Evolutionary conservation across 257 asterid genomes (phyloP).

Genomic region (Fraxinus anomala): DNA sequence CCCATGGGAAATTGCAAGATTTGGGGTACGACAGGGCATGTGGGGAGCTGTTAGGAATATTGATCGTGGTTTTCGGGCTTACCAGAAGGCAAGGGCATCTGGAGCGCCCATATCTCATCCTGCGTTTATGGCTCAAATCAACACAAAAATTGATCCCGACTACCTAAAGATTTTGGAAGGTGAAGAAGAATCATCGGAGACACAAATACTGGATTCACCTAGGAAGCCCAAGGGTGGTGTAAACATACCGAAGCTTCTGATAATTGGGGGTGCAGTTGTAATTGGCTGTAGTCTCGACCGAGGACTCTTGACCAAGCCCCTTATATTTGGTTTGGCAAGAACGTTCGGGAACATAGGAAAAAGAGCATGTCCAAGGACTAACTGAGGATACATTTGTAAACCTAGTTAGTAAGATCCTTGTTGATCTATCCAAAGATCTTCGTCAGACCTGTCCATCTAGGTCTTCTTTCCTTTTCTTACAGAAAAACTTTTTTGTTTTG

Average conservation of each 20-base stretch:
- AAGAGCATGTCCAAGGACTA: slow-evolving; percentile 35
- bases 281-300: slow-evolving; percentile 70
- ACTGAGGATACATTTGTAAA: slow-evolving; percentile 17
- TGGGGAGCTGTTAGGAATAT: slow-evolving; percentile 75
- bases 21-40: slow-evolving; percentile 88
- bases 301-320: slow-evolving; percentile 74
- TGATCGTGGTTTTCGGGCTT: slow-evolving; percentile 78
- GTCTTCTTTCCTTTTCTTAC: not conserved
- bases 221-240: slow-evolving; percentile 55
- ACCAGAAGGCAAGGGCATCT: slow-evolving; percentile 62
- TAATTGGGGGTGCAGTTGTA: slow-evolving; percentile 64
- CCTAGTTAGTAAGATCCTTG: not conserved
- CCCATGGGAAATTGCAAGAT: slow-evolving; percentile 87
- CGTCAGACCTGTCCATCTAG: not conserved
- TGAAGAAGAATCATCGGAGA: slow-evolving; percentile 39
- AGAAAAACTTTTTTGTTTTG: not conserved
- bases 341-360: slow-evolving; percentile 74
- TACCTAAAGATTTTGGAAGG: slow-evolving; percentile 45
- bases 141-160: slow-evolving; percentile 64
- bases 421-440: not conserved
- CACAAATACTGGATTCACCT: slow-evolving; percentile 27
- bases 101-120: slow-evolving; percentile 53
- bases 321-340: slow-evolving; percentile 64
- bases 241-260: slow-evolving; percentile 65
- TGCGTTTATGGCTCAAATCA: slow-evolving; percentile 79